Base-by-base conservation (phyloP, 2,329 filamentous ascomycete species). In the Aspergillus hortae region DNA sequence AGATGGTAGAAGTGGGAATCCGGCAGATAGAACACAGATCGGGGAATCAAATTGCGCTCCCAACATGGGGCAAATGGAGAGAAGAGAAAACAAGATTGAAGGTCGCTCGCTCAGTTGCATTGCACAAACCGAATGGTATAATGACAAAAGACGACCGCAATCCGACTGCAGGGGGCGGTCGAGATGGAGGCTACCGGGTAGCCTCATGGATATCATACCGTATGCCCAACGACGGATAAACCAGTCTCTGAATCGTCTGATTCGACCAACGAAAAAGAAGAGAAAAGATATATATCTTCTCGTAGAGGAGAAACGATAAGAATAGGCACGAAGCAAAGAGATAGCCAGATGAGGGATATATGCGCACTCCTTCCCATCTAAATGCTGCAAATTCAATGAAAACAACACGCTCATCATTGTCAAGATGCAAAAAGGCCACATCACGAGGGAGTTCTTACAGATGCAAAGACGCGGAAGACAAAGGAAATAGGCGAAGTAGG, bases 341-440 rank as follows among this genome's bases (percentile, higher is more conserved):
- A 52, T 51, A 54, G 45, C 48, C 59, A 55, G 57, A 55, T 55
- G 52, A 62, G 53, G 57, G 56, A 60, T 53, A 61, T 60, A 64
- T 63, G 57, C 56, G 58, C 59, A 58, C 58, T 61, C 60, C 59
- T 53, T 60, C 58, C 58, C 53, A 62, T 64, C 59, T 65, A 65
- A 63, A 65, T 67, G 61, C 61, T 63, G 53, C 51, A 59, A 59
- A 49, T 50, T 59, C 55, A 59, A 51, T 7, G 27, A 49, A 46
- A 52, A 45, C 51, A 55, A 60, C 54, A 59, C 57, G 60, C 57
- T 62, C 62, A 59, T 62, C 57, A 57, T 60, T 58, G 58, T 52
- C 44, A 56, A 62, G 42, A 60, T 61, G 59, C 56, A 57, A 62
- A 60, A 51, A 57, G 53, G 58, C 59, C 53, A 55, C 49, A 53